Conservation (phyloP, 345 rosid species). For the Brassica cretica region DNA sequence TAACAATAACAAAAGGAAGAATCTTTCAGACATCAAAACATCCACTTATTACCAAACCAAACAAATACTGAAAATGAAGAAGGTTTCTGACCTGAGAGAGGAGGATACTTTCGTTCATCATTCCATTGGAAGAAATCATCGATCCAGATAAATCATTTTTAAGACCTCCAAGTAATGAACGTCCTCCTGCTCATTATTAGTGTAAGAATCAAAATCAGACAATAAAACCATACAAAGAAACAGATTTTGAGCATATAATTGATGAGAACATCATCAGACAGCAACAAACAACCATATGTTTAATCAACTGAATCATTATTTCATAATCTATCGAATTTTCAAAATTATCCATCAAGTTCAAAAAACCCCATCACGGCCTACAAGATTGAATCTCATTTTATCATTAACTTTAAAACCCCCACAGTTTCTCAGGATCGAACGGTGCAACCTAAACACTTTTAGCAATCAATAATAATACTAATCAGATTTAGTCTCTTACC, state of each 20-base stretch:
- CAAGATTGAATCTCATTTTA: neutral
- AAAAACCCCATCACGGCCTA: conserved; percentile 16
- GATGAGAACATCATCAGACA: neutral
- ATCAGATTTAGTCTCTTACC: no score
- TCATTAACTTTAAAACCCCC: neutral
- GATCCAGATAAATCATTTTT: conserved; percentile 40
- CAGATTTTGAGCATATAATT: neutral
- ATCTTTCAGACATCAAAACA: neutral
- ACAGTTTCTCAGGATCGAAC: neutral
- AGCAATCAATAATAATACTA: no score
- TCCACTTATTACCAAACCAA: no score
- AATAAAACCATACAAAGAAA: no score
- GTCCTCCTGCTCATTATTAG: conserved; percentile 34
- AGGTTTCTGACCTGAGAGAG: conserved; percentile 50
- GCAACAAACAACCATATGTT: neutral
- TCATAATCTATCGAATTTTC: neutral
- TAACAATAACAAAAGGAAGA: neutral
- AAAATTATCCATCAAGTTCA: neutral
- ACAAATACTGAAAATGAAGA: neutral
- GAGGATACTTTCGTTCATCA: conserved; percentile 29
- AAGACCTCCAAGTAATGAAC: conserved; percentile 53
- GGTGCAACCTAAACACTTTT: no score
- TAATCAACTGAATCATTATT: neutral
- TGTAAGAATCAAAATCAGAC: no score
- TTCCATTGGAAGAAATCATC: conserved; percentile 39